These are phyloP conservation scores for Botrytis elliptica DNA, from an alignment of 2,329 filamentous ascomycete genomes.

Conservation along the genomic window DNA sequence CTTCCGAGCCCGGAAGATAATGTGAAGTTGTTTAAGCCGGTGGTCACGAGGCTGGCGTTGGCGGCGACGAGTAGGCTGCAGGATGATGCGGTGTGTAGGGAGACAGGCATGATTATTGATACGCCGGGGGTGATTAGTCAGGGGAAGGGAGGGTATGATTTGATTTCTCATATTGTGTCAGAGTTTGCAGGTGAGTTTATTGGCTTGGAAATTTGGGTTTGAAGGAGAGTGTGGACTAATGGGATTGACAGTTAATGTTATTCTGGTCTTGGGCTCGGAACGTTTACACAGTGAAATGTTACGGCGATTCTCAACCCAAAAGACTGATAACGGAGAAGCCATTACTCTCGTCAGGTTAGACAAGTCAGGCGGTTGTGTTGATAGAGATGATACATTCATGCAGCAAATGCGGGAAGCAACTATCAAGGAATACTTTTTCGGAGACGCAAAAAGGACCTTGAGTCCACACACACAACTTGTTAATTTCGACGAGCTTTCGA, in stretches of 20 bases:
- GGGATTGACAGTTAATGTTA: slow-evolving; percentile 60
- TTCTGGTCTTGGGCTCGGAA: slow-evolving; percentile 80
- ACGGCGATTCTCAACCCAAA: slow-evolving; percentile 61
- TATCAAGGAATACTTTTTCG: slow-evolving; percentile 94
- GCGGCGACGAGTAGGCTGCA: slow-evolving; percentile 74
- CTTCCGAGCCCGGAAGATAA: slow-evolving; percentile 71
- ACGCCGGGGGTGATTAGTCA: slow-evolving; percentile 68
- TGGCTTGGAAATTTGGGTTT: background rate
- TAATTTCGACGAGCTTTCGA: slow-evolving; percentile 69
- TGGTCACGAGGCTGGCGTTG: slow-evolving; percentile 75
- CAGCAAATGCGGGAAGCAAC: slow-evolving; percentile 70
- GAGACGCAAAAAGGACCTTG: slow-evolving; percentile 70
- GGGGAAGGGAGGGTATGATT: slow-evolving; percentile 67
- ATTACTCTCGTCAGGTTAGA: slow-evolving; percentile 76
- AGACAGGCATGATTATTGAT: slow-evolving; percentile 82
- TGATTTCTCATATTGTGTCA: slow-evolving; percentile 76
- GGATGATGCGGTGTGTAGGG: slow-evolving; percentile 69
- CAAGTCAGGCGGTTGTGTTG: slow-evolving; percentile 81
- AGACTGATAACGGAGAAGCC: slow-evolving; percentile 60
- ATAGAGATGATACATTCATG: slow-evolving; percentile 72
- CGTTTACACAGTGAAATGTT: slow-evolving; percentile 72
- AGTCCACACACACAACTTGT: slow-evolving; percentile 86
- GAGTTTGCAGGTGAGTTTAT: slow-evolving; percentile 56
- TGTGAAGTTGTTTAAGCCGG: slow-evolving; percentile 66
- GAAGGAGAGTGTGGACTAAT: background rate